A percentile compares a stretch with the other conserved stretches of the same genome.
These are phyloP conservation scores for Penicillium nordicum DNA, from an alignment of 2,329 filamentous ascomycete genomes.

Conservation along the genomic window DNA sequence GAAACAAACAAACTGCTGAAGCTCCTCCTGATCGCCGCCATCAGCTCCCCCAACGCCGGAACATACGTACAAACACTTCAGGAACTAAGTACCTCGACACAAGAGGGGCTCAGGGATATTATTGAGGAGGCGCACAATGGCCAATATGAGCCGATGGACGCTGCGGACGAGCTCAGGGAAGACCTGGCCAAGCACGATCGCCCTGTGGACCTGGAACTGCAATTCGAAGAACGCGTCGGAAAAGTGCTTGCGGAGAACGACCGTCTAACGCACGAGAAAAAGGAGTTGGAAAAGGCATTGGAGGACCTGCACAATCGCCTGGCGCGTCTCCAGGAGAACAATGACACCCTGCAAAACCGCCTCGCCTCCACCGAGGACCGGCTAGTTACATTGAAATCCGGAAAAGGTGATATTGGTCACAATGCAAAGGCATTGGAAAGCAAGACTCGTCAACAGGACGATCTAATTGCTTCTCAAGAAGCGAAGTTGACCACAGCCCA, in stretches of 20 bases:
- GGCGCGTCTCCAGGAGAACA: conserved; percentile 54
- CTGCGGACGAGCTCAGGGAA: conserved; percentile 38
- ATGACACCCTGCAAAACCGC: conserved; percentile 45
- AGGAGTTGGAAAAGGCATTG: conserved; percentile 46
- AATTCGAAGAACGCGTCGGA: conserved; percentile 48
- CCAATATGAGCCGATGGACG: conserved; percentile 36
- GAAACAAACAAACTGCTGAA: conserved; percentile 57
- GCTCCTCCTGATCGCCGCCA: conserved; percentile 61
- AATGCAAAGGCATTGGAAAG: conserved; percentile 42
- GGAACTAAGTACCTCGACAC: conserved; percentile 42
- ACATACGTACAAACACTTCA: conserved; percentile 53
- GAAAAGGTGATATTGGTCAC: conserved; percentile 48
- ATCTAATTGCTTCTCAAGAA: conserved; percentile 69
- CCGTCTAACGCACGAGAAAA: conserved; percentile 52
- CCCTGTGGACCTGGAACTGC: conserved; percentile 44
- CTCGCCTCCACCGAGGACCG: conserved; percentile 48
- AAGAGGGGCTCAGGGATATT: conserved; percentile 46
- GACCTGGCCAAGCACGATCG: conserved; percentile 33
- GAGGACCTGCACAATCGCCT: conserved; percentile 58
- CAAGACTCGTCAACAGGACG: conserved; percentile 62
- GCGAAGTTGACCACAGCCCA: conserved; percentile 57
- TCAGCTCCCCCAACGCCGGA: conserved; percentile 56
- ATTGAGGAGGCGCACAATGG: conserved; percentile 47
- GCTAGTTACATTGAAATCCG: conserved; percentile 52
- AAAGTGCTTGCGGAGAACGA: conserved; percentile 57